Conservation (phyloP, 352 stramenopile genomes). For the Hyaloperonospora brassicae region DNA sequence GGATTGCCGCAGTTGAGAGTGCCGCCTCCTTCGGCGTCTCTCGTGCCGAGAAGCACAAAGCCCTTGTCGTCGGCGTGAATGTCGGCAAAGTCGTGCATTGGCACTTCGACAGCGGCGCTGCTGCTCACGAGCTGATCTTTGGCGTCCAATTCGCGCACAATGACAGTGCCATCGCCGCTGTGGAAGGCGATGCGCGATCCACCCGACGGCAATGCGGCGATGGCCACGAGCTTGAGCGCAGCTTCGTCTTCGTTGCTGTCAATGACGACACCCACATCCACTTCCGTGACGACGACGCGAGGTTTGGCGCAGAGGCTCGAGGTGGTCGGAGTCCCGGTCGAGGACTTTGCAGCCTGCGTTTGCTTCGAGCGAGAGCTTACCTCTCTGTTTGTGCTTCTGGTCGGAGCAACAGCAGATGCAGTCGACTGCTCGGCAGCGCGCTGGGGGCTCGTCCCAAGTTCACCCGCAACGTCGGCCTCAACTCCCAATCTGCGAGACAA, state of each 20-base stretch:
- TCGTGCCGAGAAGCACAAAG: slow-evolving; percentile 45
- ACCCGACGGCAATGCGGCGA: slow-evolving; percentile 32
- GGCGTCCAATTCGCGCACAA: slow-evolving; percentile 41
- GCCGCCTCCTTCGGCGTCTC: slow-evolving; percentile 39
- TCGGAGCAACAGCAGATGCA: too few relatives aligned
- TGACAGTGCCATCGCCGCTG: slow-evolving; percentile 35
- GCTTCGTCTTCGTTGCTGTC: slow-evolving; percentile 46
- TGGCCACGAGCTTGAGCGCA: slow-evolving; percentile 36
- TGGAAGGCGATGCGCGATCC: slow-evolving; percentile 47
- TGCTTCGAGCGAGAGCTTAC: too few relatives aligned
- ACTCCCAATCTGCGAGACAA: too few relatives aligned
- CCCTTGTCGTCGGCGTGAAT: slow-evolving; percentile 47
- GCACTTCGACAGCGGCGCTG: slow-evolving; percentile 28
- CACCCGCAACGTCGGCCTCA: too few relatives aligned
- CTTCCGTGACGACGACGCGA: slow-evolving; percentile 32
- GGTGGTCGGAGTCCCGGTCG: slow-evolving; percentile 4
- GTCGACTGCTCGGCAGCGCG: too few relatives aligned
- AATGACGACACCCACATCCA: slow-evolving; percentile 30
- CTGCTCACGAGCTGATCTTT: slow-evolving; percentile 39
- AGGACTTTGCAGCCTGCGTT: too few relatives aligned
- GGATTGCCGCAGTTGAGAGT: slow-evolving; percentile 55
- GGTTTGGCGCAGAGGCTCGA: slow-evolving; percentile 38
- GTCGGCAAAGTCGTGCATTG: slow-evolving; percentile 45
- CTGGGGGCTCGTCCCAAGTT: too few relatives aligned
- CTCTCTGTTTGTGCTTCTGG: too few relatives aligned